Base-by-base conservation (phyloP, 306 rosid species). In the Casuarina cunninghamiana region DNA sequence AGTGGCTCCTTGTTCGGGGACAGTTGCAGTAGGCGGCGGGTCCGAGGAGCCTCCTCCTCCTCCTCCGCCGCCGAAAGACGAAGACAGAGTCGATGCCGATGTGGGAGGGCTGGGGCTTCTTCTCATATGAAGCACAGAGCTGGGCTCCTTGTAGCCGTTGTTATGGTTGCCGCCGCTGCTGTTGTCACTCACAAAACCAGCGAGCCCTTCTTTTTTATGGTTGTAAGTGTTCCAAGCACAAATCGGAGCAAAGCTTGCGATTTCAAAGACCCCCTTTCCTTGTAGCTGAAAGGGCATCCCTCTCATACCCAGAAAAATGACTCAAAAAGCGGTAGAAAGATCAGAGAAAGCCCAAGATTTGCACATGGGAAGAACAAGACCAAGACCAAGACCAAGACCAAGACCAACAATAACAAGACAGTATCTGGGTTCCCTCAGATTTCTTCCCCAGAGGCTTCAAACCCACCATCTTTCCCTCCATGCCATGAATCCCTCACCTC, bases 71-170 rank as follows among this genome's bases (percentile, higher is more conserved):
- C 83, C 92, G 89, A 77, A 90, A 44, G 96, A 90, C 74, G 98
- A 93, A 90, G 97, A 93, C 96, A 93, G 91, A 61, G 98, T 94
- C 73, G 97, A 94, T 75, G 97, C 84, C 53, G 98, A 87, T 6
- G 90, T 88, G n/a, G 92, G 94, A 72, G 98, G 89, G 77, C 90
- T 87, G 53, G 90, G 86, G 88, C 90, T 93, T 80, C 92, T 86
- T 86, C 87, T 81, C 54, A 86, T 55, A 80, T 90, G 91, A 48
- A 89, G 83, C 75, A 90, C 93, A 77, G 94, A 91, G 81, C 90
- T 85, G 90, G 97, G 97, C 88, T 93, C 97, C 79, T 86, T 79
- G 74, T 37, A 54, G 55, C 54, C 51, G 71, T 41, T 65, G 0
- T 26, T 26, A 26, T 26, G 32, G 82, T 75, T 80, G 78, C 78